Base-by-base conservation (phyloP, 2,329 filamentous ascomycete species). In the Talaromyces sp. region DNA sequence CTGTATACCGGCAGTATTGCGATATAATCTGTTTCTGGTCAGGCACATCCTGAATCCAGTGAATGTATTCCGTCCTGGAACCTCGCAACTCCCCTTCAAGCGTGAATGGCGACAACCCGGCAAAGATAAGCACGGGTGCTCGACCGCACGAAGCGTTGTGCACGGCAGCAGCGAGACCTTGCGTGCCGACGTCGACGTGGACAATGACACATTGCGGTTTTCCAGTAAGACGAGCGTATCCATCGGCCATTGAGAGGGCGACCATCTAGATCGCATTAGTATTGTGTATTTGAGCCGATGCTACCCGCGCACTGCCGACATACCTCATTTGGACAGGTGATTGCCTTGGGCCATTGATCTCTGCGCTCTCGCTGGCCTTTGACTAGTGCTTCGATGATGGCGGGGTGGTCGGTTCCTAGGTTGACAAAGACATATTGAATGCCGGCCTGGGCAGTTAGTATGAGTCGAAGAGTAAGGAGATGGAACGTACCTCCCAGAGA, bases 1-100 rank as follows among this genome's bases (percentile, higher is more conserved):
- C 91, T 0, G 89, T 81, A 73, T 95, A 96, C 10, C 92, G 86
- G 75, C 93, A 96, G 77, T 96, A 96, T 79, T 96, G 92, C 0
- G 86, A 82, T 3, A 96, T 81, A 66, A 96, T 93, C 71, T 88
- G 85, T 75, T 90, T 91, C 76, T 94, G 91, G 72, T 94, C 90
- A 0, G 89, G 91, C 2, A 93, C 89, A 76, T 94, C 90, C 72
- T 94, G 91, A 36, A 93, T 89, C 90, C 91, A 94, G 75, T 94
- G 91, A 70, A 93, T 93, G 75, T 91, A 93, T 77, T 94, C 91
- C 1, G 90, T 93, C 63, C 91, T 83, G n/a, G 85, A 89, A 13
- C 91, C 91, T 0, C 89, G 84, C 79, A 90, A 86, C 77, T 94
- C 91, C 17, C 91, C 91, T 71, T 93, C 90, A 34, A 89, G 84